Evolutionary conservation across 1,284 basidiomycete genomes (phyloP), one percentile per base, ranked within the genome.

Genomic region (Agaricales sp.): DNA sequence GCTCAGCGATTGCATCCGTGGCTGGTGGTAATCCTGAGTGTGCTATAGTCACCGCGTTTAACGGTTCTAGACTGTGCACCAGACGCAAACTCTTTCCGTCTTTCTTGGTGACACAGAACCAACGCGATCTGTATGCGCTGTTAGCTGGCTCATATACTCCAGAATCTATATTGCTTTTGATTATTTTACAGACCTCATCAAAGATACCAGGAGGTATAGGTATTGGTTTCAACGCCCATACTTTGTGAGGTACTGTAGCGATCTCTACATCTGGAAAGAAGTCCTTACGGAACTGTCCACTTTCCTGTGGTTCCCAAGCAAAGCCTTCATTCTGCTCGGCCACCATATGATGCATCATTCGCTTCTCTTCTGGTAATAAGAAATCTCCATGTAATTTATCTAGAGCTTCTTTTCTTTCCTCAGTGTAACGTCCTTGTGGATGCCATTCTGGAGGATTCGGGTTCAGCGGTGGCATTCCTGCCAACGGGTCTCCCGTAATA

Each of bases 81-180:
- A 21, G 8, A 11, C 41, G 8, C 41, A 43, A 43, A 11, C n/a
- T 43, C 20, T 43, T 43, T 8, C 41, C 41, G 41, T 43, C 41
- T 43, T 43, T 69, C 24, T 52, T 52, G 2, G 46, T 25, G 6
- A 55, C 51, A n/a, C 52, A 51, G 50, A 54, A 53, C 58, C 58
- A 53, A 51, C 54, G 20, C 0, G 61, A 63, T 1, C 60, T 46
- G 47, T 69, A 71, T 0, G 63, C 63, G 0, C 60, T 62, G 13
- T 63, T 62, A 0, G 60, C 64, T 0, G 55, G 59, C 50, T 70
- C 63, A 46, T 69, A 70, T 0, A 67, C 59, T 0, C 67, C 64
- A 0, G 63, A 52, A 0, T 53, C 55, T 0, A 67, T 58, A 47
- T 71, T 70, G 1, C 48, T 45, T 11, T 59, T 50, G 6, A 71